Evolutionary conservation across 2,329 filamentous ascomycete genomes (phyloP).

Genomic region (Exophiala bonariae): DNA sequence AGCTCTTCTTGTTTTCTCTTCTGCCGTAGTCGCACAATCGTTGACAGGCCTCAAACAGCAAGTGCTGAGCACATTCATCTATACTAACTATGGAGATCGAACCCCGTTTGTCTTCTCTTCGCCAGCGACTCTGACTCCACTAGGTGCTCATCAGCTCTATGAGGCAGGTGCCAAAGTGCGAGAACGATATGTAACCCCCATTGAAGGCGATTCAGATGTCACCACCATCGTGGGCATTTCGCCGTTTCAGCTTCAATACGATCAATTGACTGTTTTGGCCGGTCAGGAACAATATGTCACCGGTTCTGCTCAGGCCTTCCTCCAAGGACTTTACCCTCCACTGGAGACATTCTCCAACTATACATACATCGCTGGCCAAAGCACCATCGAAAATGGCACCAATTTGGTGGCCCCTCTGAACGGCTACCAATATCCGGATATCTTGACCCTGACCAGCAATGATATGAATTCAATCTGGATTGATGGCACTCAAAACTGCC

Average conservation of each 20-base stretch:
- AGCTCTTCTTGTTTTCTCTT: constrained; percentile 12
- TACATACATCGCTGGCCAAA: constrained; percentile 37
- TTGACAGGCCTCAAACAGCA: constrained; percentile 34
- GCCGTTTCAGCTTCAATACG: constrained; percentile 42
- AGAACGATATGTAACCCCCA: constrained; percentile 49
- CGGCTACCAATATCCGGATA: constrained; percentile 59
- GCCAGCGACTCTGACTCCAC: constrained; percentile 47
- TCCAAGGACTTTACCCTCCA: constrained; percentile 63
- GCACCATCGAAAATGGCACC: constrained; percentile 50
- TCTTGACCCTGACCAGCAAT: constrained; percentile 43
- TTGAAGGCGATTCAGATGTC: constrained; percentile 8
- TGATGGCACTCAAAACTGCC: constrained; percentile 49
- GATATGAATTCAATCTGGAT: constrained; percentile 55
- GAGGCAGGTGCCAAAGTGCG: constrained; percentile 53
- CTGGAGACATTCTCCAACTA: constrained; percentile 35
- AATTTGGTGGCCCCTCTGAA: constrained; percentile 49
- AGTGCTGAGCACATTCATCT: constrained; percentile 53
- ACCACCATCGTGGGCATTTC: constrained; percentile 47
- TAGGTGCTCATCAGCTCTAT: constrained; percentile 57
- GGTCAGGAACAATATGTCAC: constrained; percentile 48
- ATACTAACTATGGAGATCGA: constrained; percentile 56
- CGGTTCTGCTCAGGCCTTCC: constrained; percentile 60
- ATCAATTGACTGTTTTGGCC: constrained; percentile 50
- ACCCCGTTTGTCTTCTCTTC: constrained; percentile 45
- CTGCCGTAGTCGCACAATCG: constrained; percentile 18